Base-by-base conservation (phyloP, 495 filamentous ascomycete genomes). In the Delitschia confertaspora region DNA sequence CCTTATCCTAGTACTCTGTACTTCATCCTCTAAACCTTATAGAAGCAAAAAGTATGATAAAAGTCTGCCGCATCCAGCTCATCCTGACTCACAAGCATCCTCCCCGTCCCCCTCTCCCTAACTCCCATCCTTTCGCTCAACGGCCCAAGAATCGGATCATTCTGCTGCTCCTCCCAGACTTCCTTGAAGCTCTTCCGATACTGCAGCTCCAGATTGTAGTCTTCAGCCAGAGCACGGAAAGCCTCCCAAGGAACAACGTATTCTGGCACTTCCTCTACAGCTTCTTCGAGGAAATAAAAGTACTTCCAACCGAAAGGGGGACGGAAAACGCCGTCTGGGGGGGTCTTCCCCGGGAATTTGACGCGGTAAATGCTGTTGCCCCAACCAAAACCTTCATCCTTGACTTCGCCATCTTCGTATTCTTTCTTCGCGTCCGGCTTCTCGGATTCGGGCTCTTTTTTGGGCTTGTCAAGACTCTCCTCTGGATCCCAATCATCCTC, bases 181-280 rank as follows among this genome's bases (percentile, higher is more conserved):
- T 96, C 91, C 21, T 74, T 62, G 61, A 98, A 98, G 0, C 79
- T 71, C 63, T 84, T 85, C 57, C 91, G 83, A 48, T 93, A 98
- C 60, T 93, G 80, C 36, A 95, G 69, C 59, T 98, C 91, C 3
- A 98, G 78, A 57, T 93, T 94, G 66, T 89, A 95, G 53, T 96
- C 91, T 59, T 95, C 87, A 18, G 93, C 91, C 51, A 98, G 51
- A 65, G 73, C 88, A 64, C 91, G 85, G 65, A 98, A 95, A 1
- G 85, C 88, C 58, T 93, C 87, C 93, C 93, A 98, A 0, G 91
- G 91, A 6, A 98, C 93, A 7, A 98, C 88, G 62, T 95, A 98
- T 65, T 98, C 91, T 18, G 91, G 91, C 7, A 95, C 82, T 52
- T 88, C 86, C 61, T 94, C 88, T 14, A 98, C 91, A 1, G 91